These are phyloP conservation scores for Aspergillus flavus DNA, from an alignment of 2,329 filamentous ascomycete species.

Conservation along the genomic window DNA sequence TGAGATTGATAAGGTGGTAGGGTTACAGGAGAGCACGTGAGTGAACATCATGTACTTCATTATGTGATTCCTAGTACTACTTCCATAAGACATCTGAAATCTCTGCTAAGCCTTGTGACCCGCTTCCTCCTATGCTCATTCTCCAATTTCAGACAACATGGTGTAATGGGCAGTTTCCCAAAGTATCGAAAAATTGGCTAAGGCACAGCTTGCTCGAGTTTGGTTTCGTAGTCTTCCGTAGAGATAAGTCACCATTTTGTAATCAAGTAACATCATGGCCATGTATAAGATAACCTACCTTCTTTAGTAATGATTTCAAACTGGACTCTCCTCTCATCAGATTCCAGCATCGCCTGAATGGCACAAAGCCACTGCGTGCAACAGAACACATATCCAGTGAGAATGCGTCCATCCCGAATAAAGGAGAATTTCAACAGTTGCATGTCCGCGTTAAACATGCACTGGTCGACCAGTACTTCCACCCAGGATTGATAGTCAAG, in stretches of 20 bases:
- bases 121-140: background rate
- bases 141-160: background rate
- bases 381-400: background rate
- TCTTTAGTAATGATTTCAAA: background rate
- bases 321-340: fast-evolving
- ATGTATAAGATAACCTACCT: background rate
- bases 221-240: background rate
- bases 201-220: too few species aligned
- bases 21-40: background rate
- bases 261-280: background rate
- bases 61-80: background rate
- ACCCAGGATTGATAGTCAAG: background rate
- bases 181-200: background rate
- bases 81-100: background rate
- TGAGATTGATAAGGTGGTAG: background rate
- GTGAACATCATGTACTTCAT: background rate
- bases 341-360: background rate
- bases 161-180: fast-evolving
- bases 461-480: background rate
- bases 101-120: fast-evolving
- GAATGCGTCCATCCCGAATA: fast-evolving
- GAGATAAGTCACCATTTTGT: fast-evolving
- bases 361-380: background rate
- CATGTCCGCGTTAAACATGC: fast-evolving
- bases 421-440: background rate